phyloP scores from a whole-genome alignment of 768 basidiomycete genomes.

The Chalciporus sphaerocephalus region DNA sequence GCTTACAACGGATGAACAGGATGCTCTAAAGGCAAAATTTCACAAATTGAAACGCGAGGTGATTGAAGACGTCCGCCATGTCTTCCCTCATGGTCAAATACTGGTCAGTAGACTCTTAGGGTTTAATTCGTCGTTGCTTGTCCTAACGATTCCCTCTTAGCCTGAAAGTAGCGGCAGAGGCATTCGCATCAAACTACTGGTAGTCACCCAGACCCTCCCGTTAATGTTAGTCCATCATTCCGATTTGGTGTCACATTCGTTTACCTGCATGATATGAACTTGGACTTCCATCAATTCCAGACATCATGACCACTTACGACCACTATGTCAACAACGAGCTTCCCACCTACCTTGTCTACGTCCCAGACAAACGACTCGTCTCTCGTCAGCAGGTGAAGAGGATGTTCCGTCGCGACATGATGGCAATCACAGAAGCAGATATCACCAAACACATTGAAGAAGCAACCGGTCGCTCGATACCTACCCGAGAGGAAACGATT shows the following conservation, averaged over 20 bases:
- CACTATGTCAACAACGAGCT: constrained; percentile 29
- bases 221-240: constrained; percentile 8
- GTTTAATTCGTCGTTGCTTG: neutral
- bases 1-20: constrained; percentile 22
- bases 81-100: constrained; percentile 29
- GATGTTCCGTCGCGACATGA: constrained; percentile 27
- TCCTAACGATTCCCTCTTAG: constrained; percentile 2
- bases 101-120: constrained; percentile 14
- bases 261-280: constrained; percentile 12
- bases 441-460: constrained; percentile 15
- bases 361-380: constrained; percentile 22
- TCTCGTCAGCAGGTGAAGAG: constrained; percentile 32
- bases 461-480: constrained; percentile 20
- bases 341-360: constrained; percentile 27
- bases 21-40: constrained; percentile 28
- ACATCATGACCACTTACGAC: constrained; percentile 22
- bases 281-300: constrained; percentile 14
- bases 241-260: neutral
- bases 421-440: constrained; percentile 23
- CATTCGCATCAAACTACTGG: constrained; percentile 15
- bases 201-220: neutral
- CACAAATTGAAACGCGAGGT: constrained; percentile 28
- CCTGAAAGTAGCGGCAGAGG: constrained; percentile 24
- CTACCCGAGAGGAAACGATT: constrained; percentile 27
- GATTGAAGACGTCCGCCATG: constrained; percentile 24